phyloP scores from a whole-genome alignment of 805 yeast species.

The Suhomyces canberraensis region DNA sequence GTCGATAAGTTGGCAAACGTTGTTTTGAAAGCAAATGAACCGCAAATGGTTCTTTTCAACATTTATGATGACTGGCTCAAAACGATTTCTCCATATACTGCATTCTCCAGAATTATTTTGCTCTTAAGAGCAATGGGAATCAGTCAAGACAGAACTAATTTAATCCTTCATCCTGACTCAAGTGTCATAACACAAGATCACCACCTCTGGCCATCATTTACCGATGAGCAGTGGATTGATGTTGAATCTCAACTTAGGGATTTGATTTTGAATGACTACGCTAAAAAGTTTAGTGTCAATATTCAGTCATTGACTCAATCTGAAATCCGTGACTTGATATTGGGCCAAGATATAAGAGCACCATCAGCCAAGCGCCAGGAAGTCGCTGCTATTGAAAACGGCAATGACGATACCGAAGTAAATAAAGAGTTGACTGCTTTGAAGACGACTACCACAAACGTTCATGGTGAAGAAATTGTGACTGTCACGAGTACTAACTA shows the following conservation, averaged over 20 bases:
- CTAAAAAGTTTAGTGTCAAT: constrained; percentile 80
- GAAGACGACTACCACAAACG: constrained; percentile 80
- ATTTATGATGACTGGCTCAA: constrained; percentile 93
- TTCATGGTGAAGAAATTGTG: constrained; percentile 93
- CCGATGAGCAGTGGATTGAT: constrained; percentile 87
- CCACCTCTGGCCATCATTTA: constrained; percentile 91
- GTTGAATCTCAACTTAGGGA: constrained; percentile 88
- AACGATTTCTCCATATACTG: constrained; percentile 82
- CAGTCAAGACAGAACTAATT: constrained; percentile 70
- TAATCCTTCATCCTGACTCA: constrained; percentile 72
- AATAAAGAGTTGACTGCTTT: constrained; percentile 64
- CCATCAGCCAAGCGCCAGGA: constrained; percentile 87
- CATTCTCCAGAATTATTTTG: constrained; percentile 83
- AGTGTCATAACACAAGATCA: constrained; percentile 66
- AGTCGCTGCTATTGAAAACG: constrained; percentile 65
- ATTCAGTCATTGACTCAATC: constrained; percentile 85
- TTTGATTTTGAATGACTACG: constrained; percentile 79
- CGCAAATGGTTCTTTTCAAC: constrained; percentile 88
- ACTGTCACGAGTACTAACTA: constrained; percentile 89
- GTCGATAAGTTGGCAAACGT: constrained; percentile 76
- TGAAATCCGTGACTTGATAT: constrained; percentile 87
- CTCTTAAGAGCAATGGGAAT: constrained; percentile 80
- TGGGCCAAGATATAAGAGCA: constrained; percentile 90
- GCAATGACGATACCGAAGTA: constrained; percentile 25
- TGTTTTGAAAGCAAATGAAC: constrained; percentile 83